phyloP scores from a whole-genome alignment of 768 basidiomycete species.

The Russula lepida region DNA sequence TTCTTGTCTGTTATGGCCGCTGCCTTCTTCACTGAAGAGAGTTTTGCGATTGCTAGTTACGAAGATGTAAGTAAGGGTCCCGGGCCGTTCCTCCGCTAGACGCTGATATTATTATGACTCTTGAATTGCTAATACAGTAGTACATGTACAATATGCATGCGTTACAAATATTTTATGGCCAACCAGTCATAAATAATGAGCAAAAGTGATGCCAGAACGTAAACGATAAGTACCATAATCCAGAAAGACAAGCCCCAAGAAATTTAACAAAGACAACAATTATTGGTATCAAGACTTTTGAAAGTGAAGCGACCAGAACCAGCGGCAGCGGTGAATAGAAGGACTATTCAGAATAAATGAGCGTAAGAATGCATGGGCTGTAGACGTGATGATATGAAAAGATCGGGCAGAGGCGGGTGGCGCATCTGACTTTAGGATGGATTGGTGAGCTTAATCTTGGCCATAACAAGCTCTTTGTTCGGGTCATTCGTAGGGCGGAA shows the following conservation, averaged over 20 bases:
- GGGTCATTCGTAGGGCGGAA: not conserved
- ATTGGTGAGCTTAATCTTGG: not conserved
- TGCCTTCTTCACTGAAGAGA: not conserved
- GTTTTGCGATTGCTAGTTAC: not conserved
- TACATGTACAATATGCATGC: not conserved
- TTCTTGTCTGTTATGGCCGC: slow-evolving; percentile 25
- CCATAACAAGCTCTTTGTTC: slow-evolving; percentile 1
- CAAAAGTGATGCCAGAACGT: not conserved
- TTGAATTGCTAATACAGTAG: too few species aligned
- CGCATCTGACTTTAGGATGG: not conserved
- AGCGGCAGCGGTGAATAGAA: not conserved
- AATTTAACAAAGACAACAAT: not conserved
- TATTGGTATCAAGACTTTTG: too few species aligned
- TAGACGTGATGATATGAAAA: not conserved
- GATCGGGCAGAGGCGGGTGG: not conserved
- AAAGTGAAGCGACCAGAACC: not conserved
- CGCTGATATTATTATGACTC: too few species aligned
- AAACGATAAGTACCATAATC: not conserved
- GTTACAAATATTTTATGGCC: not conserved
- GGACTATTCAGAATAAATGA: not conserved
- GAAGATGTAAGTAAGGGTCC: too few species aligned
- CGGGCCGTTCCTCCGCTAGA: too few species aligned
- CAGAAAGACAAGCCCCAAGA: not conserved
- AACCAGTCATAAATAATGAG: not conserved
- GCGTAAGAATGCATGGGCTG: not conserved